These are phyloP conservation scores for Pythium phragmitis DNA, from an alignment of 352 stramenopile genomes.

Conservation along the genomic window DNA sequence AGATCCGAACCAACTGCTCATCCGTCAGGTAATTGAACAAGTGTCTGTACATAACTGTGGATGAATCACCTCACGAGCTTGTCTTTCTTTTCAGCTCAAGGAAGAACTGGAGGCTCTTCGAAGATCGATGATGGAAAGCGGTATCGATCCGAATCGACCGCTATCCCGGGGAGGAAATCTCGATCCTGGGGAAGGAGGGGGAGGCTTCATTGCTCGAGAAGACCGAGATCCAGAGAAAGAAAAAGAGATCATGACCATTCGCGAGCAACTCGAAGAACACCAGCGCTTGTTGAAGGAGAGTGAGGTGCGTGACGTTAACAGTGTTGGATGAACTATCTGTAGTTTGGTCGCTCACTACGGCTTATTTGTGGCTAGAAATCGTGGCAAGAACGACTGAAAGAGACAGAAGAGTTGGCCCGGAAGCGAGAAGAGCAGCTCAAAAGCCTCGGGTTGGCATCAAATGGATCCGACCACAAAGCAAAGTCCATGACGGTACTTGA, in stretches of 20 bases:
- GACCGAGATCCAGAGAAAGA: constrained; percentile 49
- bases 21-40: constrained; percentile 49
- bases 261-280: constrained; percentile 77
- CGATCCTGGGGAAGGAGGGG: constrained; percentile 11
- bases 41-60: not conserved
- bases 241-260: constrained; percentile 54
- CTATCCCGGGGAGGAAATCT: constrained; percentile 39
- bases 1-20: constrained; percentile 87
- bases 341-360: not conserved
- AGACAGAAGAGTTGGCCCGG: constrained; percentile 79
- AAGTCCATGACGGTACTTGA: constrained; percentile 44
- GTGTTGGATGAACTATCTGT: not conserved
- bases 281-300: constrained; percentile 72
- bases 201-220: not conserved
- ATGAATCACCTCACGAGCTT: not conserved
- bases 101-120: constrained; percentile 71
- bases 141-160: constrained; percentile 42
- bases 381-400: constrained; percentile 74
- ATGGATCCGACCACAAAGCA: constrained; percentile 53
- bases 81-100: constrained; percentile 50
- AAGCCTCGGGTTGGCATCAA: constrained; percentile 56
- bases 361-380: constrained; percentile 51
- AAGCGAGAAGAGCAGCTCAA: constrained; percentile 83
- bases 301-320: constrained; percentile 35
- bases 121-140: constrained; percentile 75